Evolutionary conservation across 345 rosid species (phyloP), one percentile per base, ranked within the genome.

Genomic region (Noccaea bulbosa): DNA sequence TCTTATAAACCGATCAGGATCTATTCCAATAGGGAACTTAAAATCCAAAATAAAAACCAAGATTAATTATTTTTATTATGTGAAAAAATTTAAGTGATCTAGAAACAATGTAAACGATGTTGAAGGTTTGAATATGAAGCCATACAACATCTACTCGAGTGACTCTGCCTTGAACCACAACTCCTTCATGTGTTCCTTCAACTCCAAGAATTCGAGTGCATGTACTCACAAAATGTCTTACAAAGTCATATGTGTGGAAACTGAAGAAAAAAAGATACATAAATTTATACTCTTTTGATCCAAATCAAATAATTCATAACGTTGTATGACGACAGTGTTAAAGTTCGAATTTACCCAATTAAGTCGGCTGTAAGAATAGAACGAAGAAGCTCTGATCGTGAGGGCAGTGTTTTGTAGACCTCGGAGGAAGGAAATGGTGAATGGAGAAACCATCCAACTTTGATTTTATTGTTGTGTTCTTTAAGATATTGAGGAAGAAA

Each of bases 361-460:
- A 93, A 82, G 76, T 93, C 98, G 41, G 96, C 86, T 11, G 88
- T 81, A 72, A 93, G 96, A 81, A 93, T 86, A 0, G 98, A 80
- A 51, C 80, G 91, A 69, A 93, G 80, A 47, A 93, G 86, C 81
- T 93, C 96, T 4, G 98, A 85, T 48, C 97, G 83, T 17, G 97
- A 93, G 57, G 98, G 97, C 76, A 93, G 78, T 38, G 91, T 90
- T 83, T 94, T 83, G 53, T 86, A 92, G 74, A 93, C 89, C 82
- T 93, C 97, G 33, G 98, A 88, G 30, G 98, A 93, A 71, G 98
- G 98, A 72, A 93, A 93, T n/a, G 97, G 97, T 20, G 98, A 90
- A 64, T 93, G 98, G 79, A 93, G 98, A 84, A 93, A 93, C 98
- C 98, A 93, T 45, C 98, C 98, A 78, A 93, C 97, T 83, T 90